Evolutionary conservation across 2,329 filamentous ascomycete species (phyloP).

Genomic region (Alternaria infectoria): DNA sequence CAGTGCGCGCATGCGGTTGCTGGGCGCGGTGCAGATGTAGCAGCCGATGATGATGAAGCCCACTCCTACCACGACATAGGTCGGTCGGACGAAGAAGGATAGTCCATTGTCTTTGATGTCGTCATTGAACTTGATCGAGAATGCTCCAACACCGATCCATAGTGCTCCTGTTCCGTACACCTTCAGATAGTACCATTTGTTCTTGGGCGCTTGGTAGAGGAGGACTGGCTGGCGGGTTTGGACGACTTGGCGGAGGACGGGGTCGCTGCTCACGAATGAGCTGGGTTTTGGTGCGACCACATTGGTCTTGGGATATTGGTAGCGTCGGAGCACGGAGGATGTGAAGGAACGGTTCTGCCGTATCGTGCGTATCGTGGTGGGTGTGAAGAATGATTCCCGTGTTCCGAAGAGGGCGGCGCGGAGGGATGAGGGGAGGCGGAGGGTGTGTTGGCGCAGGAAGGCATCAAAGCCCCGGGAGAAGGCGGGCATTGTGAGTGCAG

Average conservation of each 20-base stretch:
- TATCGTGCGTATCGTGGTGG: conserved; percentile 9
- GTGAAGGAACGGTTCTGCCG: conserved; percentile 31
- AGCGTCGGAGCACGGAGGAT: conserved; percentile 31
- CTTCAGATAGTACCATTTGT: conserved; percentile 33
- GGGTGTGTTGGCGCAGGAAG: conserved; percentile 32
- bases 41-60: conserved; percentile 37
- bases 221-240: conserved; percentile 40
- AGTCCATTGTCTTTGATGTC: conserved; percentile 39
- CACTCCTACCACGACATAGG: conserved; percentile 41
- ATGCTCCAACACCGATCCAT: conserved; percentile 38
- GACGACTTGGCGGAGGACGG: conserved; percentile 41
- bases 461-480: conserved; percentile 38
- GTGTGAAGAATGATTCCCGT: conserved; percentile 30
- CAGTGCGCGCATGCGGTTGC: conserved; percentile 36
- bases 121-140: conserved; percentile 38
- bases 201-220: conserved; percentile 41
- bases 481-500: conserved; percentile 34
- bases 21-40: conserved; percentile 41
- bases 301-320: conserved; percentile 21
- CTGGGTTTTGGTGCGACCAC: conserved; percentile 9
- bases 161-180: conserved; percentile 36
- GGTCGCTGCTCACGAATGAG: conserved; percentile 34
- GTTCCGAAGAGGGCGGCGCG: conserved; percentile 38
- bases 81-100: conserved; percentile 41
- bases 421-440: conserved; percentile 43